Base-by-base conservation (phyloP, 1,139 yeast genomes). In the Geotrichum australiense region DNA sequence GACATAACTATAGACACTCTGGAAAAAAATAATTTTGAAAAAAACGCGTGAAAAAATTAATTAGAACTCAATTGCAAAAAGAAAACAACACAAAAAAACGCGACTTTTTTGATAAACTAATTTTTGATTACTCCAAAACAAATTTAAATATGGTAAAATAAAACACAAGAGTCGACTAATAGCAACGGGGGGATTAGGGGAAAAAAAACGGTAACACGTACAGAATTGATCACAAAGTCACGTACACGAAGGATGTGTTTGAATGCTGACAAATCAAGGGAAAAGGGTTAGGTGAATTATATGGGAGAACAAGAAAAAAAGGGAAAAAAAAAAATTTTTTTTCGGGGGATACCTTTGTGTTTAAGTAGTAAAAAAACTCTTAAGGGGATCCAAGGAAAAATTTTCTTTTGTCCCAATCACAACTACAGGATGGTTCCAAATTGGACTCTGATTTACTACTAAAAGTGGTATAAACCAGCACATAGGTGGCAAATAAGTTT, bases 301-400 rank as follows among this genome's bases (percentile, higher is more conserved):
- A 21, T 20, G 21, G 28, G 28, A 32, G 15, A 35, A 15, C 16
- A 16, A 23, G 28, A 25, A 33, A 33, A 25, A 12, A 31, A n/a
- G 14, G 22, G 19, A 24, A 38, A 38, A 20, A 38, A 38, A 29
- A 38, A 38, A 21, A 11, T 16, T 28, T 15, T 19, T 32, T 25
- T 33, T 26, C 25, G 14, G 33, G 27, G 42, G 42, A 33, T 32
- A 19, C 24, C 38, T 21, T 32, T 19, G 25, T 26, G 23, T 26
- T 32, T 39, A 32, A 32, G 42, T 39, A 34, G 38, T 25, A 34
- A 27, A 26, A 31, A 26, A 26, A n/a, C n/a, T n/a, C n/a, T n/a
- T n/a, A n/a, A n/a, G n/a, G n/a, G n/a, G n/a, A n/a, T n/a, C n/a
- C n/a, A n/a, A n/a, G n/a, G n/a, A n/a, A n/a, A n/a, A n/a, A n/a